A percentile compares a stretch with the other conserved stretches of the same genome.
Evolutionary conservation across 306 rosid species (phyloP).

Genomic region (Rosa persica): DNA sequence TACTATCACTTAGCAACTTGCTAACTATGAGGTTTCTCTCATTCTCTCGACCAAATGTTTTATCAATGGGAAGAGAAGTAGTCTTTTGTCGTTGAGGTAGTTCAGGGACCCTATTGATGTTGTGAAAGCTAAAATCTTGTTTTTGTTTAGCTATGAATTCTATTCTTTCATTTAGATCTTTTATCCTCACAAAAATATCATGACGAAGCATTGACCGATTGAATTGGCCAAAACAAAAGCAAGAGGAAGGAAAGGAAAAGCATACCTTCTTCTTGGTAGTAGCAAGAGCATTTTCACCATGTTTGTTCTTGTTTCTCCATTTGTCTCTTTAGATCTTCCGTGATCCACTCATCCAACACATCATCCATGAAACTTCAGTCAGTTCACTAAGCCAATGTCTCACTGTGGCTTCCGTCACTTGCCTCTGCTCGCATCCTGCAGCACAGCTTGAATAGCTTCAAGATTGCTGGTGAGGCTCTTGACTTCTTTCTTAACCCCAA

Average conservation of each 20-base stretch:
- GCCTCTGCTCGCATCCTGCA: neutral
- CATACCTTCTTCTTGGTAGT: neutral
- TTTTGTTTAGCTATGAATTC: neutral
- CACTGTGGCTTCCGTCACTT: neutral
- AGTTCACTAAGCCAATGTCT: neutral
- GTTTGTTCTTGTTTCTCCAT: neutral
- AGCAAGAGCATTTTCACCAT: neutral
- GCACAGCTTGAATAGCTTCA: too few relatives aligned
- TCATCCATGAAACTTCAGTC: neutral
- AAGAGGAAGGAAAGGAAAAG: neutral
- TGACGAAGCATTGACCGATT: neutral
- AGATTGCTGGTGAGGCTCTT: neutral
- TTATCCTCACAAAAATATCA: neutral
- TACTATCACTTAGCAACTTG: neutral
- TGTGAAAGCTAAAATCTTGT: neutral
- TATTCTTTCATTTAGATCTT: neutral
- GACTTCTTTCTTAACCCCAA: neutral
- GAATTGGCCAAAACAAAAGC: neutral
- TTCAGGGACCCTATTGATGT: too few relatives aligned
- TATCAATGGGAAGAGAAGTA: neutral
- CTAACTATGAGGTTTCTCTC: neutral
- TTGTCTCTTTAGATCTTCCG: neutral
- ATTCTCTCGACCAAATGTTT: neutral
- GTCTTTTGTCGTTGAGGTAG: neutral
- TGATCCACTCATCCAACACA: constrained; percentile 4